These are phyloP conservation scores for Saccharum hybrid DNA, from an alignment of 202 grass and related monocot species.

Conservation along the genomic window DNA sequence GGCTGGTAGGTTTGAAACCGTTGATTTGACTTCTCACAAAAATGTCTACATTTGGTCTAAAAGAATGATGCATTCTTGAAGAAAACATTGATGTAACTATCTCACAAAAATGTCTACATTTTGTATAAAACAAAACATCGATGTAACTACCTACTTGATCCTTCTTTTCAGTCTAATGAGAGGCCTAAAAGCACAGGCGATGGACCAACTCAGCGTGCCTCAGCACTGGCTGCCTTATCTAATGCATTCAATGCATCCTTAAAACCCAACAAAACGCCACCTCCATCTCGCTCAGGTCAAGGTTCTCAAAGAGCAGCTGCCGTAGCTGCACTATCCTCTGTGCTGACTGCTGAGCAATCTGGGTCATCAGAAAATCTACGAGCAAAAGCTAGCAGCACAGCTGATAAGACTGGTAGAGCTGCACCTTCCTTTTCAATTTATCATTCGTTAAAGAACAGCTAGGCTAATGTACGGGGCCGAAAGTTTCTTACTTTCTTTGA, in stretches of 20 bases:
- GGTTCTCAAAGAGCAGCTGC: constrained; percentile 97
- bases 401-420: constrained; percentile 54
- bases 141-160: constrained; percentile 26
- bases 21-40: not conserved
- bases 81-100: not conserved
- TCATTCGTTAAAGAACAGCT: constrained; percentile 23
- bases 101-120: not conserved
- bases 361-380: constrained; percentile 69
- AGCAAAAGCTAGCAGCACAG: constrained; percentile 58
- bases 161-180: constrained; percentile 58
- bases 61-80: constrained; percentile 11
- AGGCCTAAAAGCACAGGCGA: constrained; percentile 63
- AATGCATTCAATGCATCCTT: constrained; percentile 81
- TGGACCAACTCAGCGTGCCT: constrained; percentile 80
- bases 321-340: constrained; percentile 83
- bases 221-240: constrained; percentile 82
- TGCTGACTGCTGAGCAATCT: constrained; percentile 83
- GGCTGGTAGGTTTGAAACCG: constrained; percentile 46
- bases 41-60: not conserved
- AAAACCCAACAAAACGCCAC: constrained; percentile 69
- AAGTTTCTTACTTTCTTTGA: not conserved
- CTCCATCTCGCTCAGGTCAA: constrained; percentile 64
- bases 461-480: not conserved
- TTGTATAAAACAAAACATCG: not conserved
- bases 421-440: constrained; percentile 25